Conservation (phyloP, 441 rosid species). For the Brassica balearica region DNA sequence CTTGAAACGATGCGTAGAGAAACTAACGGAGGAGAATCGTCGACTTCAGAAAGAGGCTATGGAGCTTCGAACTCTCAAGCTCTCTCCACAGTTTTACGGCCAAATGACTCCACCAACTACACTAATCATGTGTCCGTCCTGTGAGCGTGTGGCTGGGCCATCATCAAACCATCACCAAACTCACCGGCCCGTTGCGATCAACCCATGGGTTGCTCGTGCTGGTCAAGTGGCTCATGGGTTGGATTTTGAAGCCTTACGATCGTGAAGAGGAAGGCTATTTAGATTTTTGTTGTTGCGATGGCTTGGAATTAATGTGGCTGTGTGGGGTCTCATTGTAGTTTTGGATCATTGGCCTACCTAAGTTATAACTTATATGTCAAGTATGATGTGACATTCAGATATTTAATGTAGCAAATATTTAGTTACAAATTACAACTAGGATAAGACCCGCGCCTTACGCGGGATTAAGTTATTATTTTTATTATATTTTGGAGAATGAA, state of each 20-base stretch:
- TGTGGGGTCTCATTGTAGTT: slow-evolving; percentile 35
- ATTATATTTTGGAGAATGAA: too few species aligned
- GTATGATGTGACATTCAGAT: too few species aligned
- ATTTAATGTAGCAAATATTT: too few species aligned
- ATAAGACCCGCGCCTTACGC: too few species aligned
- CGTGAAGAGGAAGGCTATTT: slow-evolving; percentile 10
- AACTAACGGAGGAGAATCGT: slow-evolving; percentile 85
- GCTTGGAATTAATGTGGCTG: background rate
- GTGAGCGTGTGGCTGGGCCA: slow-evolving; percentile 88
- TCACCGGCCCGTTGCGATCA: slow-evolving; percentile 29
- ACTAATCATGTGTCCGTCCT: slow-evolving; percentile 93
- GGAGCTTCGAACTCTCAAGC: slow-evolving; percentile 90
- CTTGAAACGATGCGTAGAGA: slow-evolving; percentile 84
- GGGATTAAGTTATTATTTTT: too few species aligned
- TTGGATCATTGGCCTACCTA: slow-evolving; percentile 35
- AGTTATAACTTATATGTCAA: background rate
- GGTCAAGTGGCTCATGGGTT: slow-evolving; percentile 47
- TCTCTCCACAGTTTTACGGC: slow-evolving; percentile 91
- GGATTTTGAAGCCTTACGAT: slow-evolving; percentile 42
- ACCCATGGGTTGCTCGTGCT: slow-evolving; percentile 45
- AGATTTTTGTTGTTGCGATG: background rate
- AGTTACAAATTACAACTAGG: too few species aligned
- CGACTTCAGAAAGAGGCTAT: slow-evolving; percentile 87
- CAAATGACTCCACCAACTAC: slow-evolving; percentile 97
- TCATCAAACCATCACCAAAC: slow-evolving; percentile 35